phyloP scores from a whole-genome alignment of 441 rosid genomes.

The Croton laevigatus region DNA sequence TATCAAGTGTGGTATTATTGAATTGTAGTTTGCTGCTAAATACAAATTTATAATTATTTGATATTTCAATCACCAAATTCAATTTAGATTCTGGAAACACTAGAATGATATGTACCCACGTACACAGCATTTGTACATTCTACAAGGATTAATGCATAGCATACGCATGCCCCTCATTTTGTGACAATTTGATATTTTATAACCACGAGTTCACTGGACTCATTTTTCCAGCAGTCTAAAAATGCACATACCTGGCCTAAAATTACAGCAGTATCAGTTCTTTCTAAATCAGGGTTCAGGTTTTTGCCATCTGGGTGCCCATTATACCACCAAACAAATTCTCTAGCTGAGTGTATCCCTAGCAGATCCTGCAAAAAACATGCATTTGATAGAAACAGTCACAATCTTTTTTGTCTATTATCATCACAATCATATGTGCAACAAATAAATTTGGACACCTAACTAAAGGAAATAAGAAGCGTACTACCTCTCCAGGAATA shows the following conservation, averaged over 20 bases:
- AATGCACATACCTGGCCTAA: slow-evolving; percentile 66
- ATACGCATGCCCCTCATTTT: neutral
- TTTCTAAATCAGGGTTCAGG: slow-evolving; percentile 65
- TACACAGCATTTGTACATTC: neutral
- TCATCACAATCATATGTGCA: neutral
- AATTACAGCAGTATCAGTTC: slow-evolving; percentile 69
- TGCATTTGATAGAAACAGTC: slow-evolving; percentile 9
- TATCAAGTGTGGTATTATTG: neutral
- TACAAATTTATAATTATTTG: neutral
- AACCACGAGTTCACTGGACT: slow-evolving; percentile 3
- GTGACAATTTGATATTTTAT: neutral
- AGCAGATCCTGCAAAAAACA: slow-evolving; percentile 44
- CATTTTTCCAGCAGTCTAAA: neutral
- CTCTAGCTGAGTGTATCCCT: slow-evolving; percentile 85
- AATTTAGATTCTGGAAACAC: neutral
- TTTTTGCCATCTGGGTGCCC: slow-evolving; percentile 77
- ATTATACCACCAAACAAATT: slow-evolving; percentile 98
- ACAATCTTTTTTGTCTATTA: slow-evolving; percentile 10
- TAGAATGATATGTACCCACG: neutral
- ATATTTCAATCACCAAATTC: too few species aligned
- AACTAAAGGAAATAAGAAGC: slow-evolving; percentile 12
- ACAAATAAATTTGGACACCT: neutral
- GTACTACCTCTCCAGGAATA: slow-evolving; percentile 85
- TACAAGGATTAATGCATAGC: neutral
- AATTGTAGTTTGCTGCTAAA: neutral